Evolutionary conservation across 768 basidiomycete genomes (phyloP), one percentile per base, ranked within the genome.

Genomic region (Suillus discolor): DNA sequence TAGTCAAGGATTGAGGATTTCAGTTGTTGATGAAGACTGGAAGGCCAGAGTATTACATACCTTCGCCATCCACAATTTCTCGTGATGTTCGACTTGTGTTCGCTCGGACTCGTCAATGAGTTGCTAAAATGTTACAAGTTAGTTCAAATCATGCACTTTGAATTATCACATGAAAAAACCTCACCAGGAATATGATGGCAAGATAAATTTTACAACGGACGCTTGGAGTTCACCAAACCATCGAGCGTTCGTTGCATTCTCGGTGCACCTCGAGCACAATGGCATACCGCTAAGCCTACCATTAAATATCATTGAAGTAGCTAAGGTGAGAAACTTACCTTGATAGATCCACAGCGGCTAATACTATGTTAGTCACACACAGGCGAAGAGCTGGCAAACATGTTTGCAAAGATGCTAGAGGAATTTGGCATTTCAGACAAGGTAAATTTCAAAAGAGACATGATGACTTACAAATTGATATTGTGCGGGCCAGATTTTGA

Each of bases 171-270:
- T 9, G 8, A 9, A 38, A 38, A 38, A 38, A 38, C 36, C 36
- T 38, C 36, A 53, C 49, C 49, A 62, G 64, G 44, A 65, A n/a
- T 71, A 65, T n/a, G n/a, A 64, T 0, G 9, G 45, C 0, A 7
- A 62, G 34, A 4, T 71, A 2, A 63, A 28, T 20, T 66, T 61
- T 20, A 11, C n/a, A 0, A 70, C 64, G 0, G 63, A 66, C 13
- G 20, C 71, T 0, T 81, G 78, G 79, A 78, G 75, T 0, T 77
- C 75, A 1, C 71, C 77, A 0, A 80, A 79, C 64, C 77, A 79
- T 34, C 55, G 68, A 0, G 73, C 75, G 1, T 77, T 72, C 57
- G 66, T 77, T 13, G 77, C 71, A 1, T 64, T 75, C 54, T 71
- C 71, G 0, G 73, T 78, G 1, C 75, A 77, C 41, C 67, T 75